Base-by-base conservation (phyloP, 2,329 filamentous ascomycete genomes). In the Diaporthe aspalathi region DNA sequence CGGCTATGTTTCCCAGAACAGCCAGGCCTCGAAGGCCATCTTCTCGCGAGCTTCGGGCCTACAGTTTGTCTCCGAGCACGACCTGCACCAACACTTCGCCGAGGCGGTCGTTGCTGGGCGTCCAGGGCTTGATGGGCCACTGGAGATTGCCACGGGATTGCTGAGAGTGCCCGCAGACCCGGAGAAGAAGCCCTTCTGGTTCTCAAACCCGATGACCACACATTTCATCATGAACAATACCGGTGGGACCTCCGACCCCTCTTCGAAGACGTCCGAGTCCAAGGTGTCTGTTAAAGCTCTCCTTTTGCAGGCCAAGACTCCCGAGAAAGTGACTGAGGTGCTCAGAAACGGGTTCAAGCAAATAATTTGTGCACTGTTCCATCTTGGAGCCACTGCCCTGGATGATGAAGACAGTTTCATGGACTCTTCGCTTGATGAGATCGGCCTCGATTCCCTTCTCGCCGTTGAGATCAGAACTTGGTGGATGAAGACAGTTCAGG, bases 51-150 rank as follows among this genome's bases (percentile, higher is more conserved):
- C 54, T 1, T 40, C 35, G 22, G 54, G 54, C 5, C 35, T 57
- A 2, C 32, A 40, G 16, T 57, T 9, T 16, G 12, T 75, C 11
- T 76, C 74, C 0, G 84, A 85, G 72, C 70, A 72, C 4, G 84
- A 85, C 32, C 75, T 85, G 3, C 82, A 83, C 68, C 76, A 82
- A 9, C 69, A 81, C 14, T 83, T 86, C 56, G 82, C 82, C 1
- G 83, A 86, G 71, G 81, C 80, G 0, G 79, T 86, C 5, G 49
- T 80, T 4, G 32, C 35, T 4, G 60, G 68, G 6, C 47, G 24
- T 1, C 66, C 66, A 0, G 40, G n/a, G 2, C 54, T 20, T 0
- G 7, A 14, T 2, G 50, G n/a, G 9, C 45, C 47, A 0, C 9
- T 29, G 3, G 63, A 67, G 35, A 67, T 38, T 12, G 53, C 32